Evolutionary conservation across 768 basidiomycete genomes (phyloP).

Genomic region (Auricularia sp.): DNA sequence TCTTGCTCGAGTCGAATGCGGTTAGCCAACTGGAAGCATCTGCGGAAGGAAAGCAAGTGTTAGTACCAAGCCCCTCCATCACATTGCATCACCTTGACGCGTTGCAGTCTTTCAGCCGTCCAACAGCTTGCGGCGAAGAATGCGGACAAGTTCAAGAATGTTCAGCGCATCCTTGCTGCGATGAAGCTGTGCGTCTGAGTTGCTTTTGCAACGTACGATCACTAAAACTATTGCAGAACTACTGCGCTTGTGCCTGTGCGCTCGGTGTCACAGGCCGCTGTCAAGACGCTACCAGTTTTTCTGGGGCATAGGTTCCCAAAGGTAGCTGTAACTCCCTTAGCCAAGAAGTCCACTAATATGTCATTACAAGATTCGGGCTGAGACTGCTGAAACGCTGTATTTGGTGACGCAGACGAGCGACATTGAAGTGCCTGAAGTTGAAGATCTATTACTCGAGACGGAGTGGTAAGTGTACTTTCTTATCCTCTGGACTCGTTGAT

Average conservation of each 20-base stretch:
- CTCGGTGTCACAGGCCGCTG: constrained; percentile 29
- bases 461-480: constrained; percentile 48
- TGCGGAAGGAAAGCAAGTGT: constrained; percentile 43
- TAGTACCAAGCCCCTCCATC: constrained; percentile 16
- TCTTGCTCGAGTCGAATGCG: constrained; percentile 60
- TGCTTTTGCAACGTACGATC: constrained; percentile 2
- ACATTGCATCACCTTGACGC: constrained; percentile 3
- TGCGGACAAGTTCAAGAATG: constrained; percentile 61
- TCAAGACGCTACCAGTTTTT: constrained; percentile 44
- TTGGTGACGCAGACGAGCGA: constrained; percentile 63
- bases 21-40: constrained; percentile 39
- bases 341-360: not conserved
- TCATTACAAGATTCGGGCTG: constrained; percentile 55
- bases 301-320: constrained; percentile 72
- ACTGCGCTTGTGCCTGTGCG: constrained; percentile 51
- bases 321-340: constrained; percentile 32
- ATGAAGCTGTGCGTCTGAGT: constrained; percentile 65
- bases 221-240: constrained; percentile 33
- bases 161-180: constrained; percentile 68
- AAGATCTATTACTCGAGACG: constrained; percentile 67
- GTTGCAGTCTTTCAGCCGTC: constrained; percentile 41
- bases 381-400: constrained; percentile 78
- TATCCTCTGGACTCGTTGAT: not conserved
- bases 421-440: constrained; percentile 52
- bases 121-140: constrained; percentile 50